These are phyloP conservation scores for Pichia scutulata DNA, from an alignment of 805 yeast species.

Conservation along the genomic window DNA sequence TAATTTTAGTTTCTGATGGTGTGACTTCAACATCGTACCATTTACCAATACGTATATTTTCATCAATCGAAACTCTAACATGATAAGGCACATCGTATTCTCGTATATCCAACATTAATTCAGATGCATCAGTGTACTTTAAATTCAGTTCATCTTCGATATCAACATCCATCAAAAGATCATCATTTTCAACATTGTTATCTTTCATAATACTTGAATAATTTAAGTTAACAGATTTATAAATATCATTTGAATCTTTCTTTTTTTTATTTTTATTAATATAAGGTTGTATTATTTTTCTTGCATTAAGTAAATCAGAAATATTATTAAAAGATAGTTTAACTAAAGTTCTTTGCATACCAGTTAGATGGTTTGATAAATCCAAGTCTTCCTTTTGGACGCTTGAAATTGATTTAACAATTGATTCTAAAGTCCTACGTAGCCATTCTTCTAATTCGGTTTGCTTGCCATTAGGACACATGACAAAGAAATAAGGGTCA, in stretches of 20 bases:
- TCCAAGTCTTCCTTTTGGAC: constrained; percentile 71
- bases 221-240: constrained; percentile 45
- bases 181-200: constrained; percentile 24
- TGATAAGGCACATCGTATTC: constrained; percentile 97
- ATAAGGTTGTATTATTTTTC: constrained; percentile 62
- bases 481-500: constrained; percentile 81
- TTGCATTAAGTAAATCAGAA: constrained; percentile 65
- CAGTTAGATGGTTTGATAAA: constrained; percentile 80
- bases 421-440: constrained; percentile 56
- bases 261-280: constrained; percentile 57
- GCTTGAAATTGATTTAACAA: constrained; percentile 48
- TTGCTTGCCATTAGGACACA: constrained; percentile 53
- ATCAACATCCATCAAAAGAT: constrained; percentile 22
- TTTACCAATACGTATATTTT: constrained; percentile 81
- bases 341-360: constrained; percentile 56
- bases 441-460: constrained; percentile 82
- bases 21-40: constrained; percentile 81
- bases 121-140: constrained; percentile 44
- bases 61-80: constrained; percentile 92
- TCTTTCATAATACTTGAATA: constrained; percentile 26
- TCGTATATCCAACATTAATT: constrained; percentile 67
- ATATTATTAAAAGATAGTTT: constrained; percentile 69
- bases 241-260: constrained; percentile 58
- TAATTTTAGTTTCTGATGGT: constrained; percentile 45
- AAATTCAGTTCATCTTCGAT: constrained; percentile 13